phyloP scores from a whole-genome alignment of 1,139 yeast species.

The Hyphopichia fennica region DNA sequence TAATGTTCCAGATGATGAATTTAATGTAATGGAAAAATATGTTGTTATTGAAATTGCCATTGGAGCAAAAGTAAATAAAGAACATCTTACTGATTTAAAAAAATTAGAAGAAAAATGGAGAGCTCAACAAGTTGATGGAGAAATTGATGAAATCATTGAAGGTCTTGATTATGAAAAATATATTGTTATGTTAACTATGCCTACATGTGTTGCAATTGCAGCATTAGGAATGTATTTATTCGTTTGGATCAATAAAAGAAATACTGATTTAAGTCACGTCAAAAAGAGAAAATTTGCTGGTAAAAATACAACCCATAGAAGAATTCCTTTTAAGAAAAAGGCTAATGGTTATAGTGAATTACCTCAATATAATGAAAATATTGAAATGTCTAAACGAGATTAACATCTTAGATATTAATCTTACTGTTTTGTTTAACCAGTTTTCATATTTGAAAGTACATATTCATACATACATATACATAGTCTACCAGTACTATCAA shows the following conservation, averaged over 20 bases:
- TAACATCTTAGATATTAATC: not conserved
- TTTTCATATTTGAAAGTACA: not conserved
- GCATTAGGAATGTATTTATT: constrained; percentile 65
- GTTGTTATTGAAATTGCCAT: constrained; percentile 55
- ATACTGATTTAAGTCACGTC: constrained; percentile 48
- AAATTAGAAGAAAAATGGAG: constrained; percentile 37
- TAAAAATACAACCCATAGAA: constrained; percentile 32
- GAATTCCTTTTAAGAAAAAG: constrained; percentile 28
- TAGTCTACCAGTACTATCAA: too few relatives aligned
- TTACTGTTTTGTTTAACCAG: not conserved
- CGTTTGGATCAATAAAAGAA: constrained; percentile 48
- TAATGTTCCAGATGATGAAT: constrained; percentile 62
- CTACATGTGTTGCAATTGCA: constrained; percentile 66
- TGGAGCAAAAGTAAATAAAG: constrained; percentile 62
- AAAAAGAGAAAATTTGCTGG: constrained; percentile 52
- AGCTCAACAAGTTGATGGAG: constrained; percentile 40
- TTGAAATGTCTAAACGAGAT: constrained; percentile 9
- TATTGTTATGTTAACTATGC: constrained; percentile 64
- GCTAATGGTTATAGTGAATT: constrained; percentile 21
- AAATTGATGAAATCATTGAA: constrained; percentile 42
- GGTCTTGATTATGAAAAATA: constrained; percentile 66
- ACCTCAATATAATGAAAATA: constrained; percentile 26
- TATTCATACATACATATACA: too few relatives aligned
- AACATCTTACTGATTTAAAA: constrained; percentile 53
- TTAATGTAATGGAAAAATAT: constrained; percentile 51